Evolutionary conservation across 2,329 filamentous ascomycete species (phyloP).

Genomic region (Diaporthe nobilis): DNA sequence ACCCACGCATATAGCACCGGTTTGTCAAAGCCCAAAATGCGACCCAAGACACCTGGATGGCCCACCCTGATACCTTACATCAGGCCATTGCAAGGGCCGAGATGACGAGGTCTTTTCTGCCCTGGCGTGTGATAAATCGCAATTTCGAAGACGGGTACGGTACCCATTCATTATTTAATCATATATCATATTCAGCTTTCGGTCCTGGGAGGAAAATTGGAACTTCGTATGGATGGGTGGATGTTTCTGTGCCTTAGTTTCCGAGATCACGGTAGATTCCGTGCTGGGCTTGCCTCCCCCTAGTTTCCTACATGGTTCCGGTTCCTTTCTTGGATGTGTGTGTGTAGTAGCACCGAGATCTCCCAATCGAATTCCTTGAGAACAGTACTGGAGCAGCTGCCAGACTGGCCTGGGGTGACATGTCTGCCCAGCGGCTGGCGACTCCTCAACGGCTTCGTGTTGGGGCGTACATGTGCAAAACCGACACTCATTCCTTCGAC

Average conservation of each 20-base stretch:
- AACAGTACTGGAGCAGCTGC: neutral
- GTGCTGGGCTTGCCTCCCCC: neutral
- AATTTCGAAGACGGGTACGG: neutral
- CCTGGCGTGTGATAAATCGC: neutral
- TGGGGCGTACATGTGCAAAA: neutral
- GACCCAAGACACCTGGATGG: neutral
- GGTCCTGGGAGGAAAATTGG: no score
- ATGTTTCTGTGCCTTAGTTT: neutral
- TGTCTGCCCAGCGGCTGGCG: constrained; percentile 6
- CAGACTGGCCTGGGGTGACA: neutral
- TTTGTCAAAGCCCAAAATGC: neutral
- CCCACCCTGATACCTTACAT: neutral
- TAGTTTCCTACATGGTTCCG: neutral
- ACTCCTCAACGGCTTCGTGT: neutral
- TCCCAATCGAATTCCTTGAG: neutral
- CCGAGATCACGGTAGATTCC: no score
- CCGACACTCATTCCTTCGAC: no score
- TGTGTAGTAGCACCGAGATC: neutral
- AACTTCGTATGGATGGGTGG: no score
- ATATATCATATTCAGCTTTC: neutral
- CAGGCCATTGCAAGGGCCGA: neutral
- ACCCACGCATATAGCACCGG: neutral
- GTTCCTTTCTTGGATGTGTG: neutral
- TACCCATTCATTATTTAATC: neutral
- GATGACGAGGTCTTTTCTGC: neutral